A percentile compares a stretch with the other conserved stretches of the same genome.
Conservation (phyloP, 257 asterid species). For the Solanum appendiculatum region DNA sequence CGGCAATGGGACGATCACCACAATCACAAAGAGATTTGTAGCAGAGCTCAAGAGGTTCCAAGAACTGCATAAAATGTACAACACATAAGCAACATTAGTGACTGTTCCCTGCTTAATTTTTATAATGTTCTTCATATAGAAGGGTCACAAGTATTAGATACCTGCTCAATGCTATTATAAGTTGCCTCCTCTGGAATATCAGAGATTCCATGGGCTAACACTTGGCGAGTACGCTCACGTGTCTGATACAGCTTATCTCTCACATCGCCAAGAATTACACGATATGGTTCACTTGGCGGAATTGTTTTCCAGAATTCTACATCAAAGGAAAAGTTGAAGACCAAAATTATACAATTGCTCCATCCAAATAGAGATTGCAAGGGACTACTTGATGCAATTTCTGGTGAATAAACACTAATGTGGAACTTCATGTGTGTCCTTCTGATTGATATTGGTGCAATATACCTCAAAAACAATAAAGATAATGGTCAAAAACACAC, state of each 20-base stretch:
- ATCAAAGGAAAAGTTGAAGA: background rate
- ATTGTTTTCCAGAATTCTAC: conserved; percentile 44
- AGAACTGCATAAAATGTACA: conserved; percentile 18
- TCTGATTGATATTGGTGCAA: background rate
- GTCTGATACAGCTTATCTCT: conserved; percentile 42
- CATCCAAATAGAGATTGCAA: background rate
- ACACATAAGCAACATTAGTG: background rate
- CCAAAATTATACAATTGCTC: background rate
- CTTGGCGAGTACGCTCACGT: conserved; percentile 43
- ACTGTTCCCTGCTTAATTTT: background rate
- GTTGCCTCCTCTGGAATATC: conserved; percentile 38
- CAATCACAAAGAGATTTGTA: conserved; percentile 42
- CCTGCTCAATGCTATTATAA: conserved; percentile 32
- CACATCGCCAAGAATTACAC: conserved; percentile 40
- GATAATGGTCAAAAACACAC: background rate
- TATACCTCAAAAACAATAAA: background rate
- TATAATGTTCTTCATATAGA: background rate
- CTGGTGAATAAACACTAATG: background rate
- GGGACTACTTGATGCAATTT: background rate
- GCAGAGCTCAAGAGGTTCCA: conserved; percentile 48
- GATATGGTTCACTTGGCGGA: conserved; percentile 40
- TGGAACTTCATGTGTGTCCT: background rate
- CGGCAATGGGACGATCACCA: conserved; percentile 40
- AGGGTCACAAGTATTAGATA: background rate
- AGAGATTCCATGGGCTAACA: conserved; percentile 33